Evolutionary conservation across 805 yeast genomes (phyloP), one percentile per base, ranked within the genome.

Genomic region (Metschnikowia similis): DNA sequence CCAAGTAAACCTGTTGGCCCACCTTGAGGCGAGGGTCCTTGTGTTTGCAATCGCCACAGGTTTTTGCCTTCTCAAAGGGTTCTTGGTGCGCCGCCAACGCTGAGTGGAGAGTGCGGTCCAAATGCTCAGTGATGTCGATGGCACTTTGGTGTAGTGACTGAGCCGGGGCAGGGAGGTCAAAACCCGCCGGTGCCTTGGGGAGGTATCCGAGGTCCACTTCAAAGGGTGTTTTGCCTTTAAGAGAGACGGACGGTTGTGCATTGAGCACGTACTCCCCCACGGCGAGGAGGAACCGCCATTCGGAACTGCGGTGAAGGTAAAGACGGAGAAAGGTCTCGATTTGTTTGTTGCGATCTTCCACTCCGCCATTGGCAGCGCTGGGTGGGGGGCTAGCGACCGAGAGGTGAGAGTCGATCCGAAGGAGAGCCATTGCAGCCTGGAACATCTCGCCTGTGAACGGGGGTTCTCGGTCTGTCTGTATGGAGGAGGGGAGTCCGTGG

Each of bases 1-100:
- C 48, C n/a, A 45, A 13, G 29, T 36, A 45, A 11, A 36, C 41
- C 14, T 35, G 35, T n/a, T 35, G 40, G 35, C 44, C 35, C 7
- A 16, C 27, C 16, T 35, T 35, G 32, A 35, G 35, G 10, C 30
- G 4, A 21, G 9, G 8, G 29, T 44, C 41, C 28, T 26, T 16
- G 26, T 28, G 47, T 17, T 39, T 38, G 13, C 4, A 35, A 14
- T 44, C 47, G 17, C 14, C 35, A 26, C 14, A 27, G 8, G 14
- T n/a, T 17, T 44, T 44, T n/a, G 47, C 41, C n/a, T 14, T 29
- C 13, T 35, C 28, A 11, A 35, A 44, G 14, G 37, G 6, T 6
- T 8, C 37, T 10, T 6, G 21, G n/a, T 35, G 21, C 2, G 21
- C 13, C 6, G 37, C 37, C 9, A 35, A 8, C 9, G 37, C 37